These are phyloP conservation scores for Neoascochyta sp. DNA, from an alignment of 2,329 filamentous ascomycete species.

Conservation along the genomic window DNA sequence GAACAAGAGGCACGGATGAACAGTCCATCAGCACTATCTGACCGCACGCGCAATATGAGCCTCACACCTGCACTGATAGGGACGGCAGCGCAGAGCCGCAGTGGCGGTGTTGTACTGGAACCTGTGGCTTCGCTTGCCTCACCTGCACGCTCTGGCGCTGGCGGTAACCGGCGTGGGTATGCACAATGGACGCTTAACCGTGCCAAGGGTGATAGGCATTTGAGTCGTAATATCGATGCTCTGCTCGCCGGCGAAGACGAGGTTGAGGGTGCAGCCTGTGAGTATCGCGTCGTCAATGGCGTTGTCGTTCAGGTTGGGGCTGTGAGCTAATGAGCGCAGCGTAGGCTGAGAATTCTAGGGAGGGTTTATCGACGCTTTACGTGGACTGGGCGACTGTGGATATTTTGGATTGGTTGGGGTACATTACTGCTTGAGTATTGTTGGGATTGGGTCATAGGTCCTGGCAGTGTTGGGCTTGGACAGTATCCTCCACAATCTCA, in stretches of 20 bases:
- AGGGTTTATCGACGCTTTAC: too few relatives aligned
- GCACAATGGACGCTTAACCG: neutral
- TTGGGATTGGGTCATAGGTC: too few relatives aligned
- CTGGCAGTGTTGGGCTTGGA: too few relatives aligned
- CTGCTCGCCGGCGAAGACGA: slow-evolving; percentile 2
- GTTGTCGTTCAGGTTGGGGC: slow-evolving; percentile 3
- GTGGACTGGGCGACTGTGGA: too few relatives aligned
- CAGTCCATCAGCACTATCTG: neutral
- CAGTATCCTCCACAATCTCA: too few relatives aligned
- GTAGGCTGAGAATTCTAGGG: too few relatives aligned
- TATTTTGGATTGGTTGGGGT: too few relatives aligned
- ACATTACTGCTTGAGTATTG: too few relatives aligned
- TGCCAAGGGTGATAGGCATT: neutral
- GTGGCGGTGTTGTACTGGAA: too few relatives aligned
- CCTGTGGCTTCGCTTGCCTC: neutral
- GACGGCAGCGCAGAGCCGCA: too few relatives aligned
- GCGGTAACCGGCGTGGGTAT: neutral
- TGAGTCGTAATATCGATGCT: slow-evolving; percentile 1
- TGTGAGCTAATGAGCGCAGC: slow-evolving; percentile 3
- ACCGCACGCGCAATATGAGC: slow-evolving; percentile 6
- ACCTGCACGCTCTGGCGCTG: too few relatives aligned
- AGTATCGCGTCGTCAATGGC: slow-evolving; percentile 7
- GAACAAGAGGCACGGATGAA: neutral
- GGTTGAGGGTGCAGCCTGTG: slow-evolving; percentile 9
- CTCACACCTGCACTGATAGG: slow-evolving; percentile 21